These are phyloP conservation scores for Fusarium cyanostomum DNA, from an alignment of 2,329 filamentous ascomycete species.

Conservation along the genomic window DNA sequence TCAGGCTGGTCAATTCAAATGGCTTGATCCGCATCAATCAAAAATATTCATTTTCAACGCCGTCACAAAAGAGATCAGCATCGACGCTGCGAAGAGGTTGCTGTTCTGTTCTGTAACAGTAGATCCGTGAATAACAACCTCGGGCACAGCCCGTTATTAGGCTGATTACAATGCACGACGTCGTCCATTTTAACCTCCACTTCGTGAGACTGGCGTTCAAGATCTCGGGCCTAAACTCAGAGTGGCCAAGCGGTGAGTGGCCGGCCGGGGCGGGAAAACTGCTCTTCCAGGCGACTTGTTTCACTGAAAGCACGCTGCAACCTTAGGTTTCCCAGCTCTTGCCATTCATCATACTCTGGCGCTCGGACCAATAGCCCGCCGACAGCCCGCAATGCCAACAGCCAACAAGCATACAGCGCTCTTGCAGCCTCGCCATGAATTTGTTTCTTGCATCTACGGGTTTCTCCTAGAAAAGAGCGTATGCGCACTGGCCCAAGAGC, in stretches of 20 bases:
- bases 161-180: not conserved
- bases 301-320: not conserved
- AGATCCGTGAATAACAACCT: too few relatives aligned
- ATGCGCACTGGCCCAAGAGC: constrained; percentile 3
- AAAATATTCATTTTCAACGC: too few relatives aligned
- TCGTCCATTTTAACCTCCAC: not conserved
- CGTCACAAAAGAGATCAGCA: too few relatives aligned
- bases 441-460: constrained; percentile 12
- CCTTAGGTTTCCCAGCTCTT: not conserved
- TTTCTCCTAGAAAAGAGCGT: constrained; percentile 2
- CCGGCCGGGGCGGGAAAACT: constrained; percentile 22
- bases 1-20: too few relatives aligned
- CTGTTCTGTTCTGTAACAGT: too few relatives aligned
- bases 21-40: too few relatives aligned
- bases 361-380: constrained; percentile 35
- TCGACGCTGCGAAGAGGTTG: too few relatives aligned
- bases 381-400: constrained; percentile 25
- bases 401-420: constrained; percentile 12
- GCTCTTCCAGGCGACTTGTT: constrained; percentile 5
- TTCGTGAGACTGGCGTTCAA: not conserved
- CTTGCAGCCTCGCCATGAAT: constrained; percentile 33
- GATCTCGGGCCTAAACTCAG: not conserved
- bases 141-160: not conserved
- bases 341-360: constrained; percentile 11
- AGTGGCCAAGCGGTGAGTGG: not conserved